These are phyloP conservation scores for Tricholoma flavovirens DNA, from an alignment of 768 basidiomycete species.

Conservation along the genomic window DNA sequence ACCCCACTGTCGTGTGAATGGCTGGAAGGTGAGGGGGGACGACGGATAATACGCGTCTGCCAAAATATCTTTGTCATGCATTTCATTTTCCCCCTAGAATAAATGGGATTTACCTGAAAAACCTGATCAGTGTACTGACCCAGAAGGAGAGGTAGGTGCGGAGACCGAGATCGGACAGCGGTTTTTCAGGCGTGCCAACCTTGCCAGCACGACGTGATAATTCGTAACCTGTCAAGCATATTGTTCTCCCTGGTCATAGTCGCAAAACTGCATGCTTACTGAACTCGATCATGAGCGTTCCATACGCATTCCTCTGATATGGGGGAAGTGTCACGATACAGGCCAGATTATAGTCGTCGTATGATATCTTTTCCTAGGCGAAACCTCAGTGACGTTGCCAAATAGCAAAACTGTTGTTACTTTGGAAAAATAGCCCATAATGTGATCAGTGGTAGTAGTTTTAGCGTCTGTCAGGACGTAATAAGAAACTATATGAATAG, in stretches of 20 bases:
- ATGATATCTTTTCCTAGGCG: slow-evolving; percentile 84
- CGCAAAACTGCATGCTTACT: slow-evolving; percentile 50
- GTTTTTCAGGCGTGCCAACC: slow-evolving; percentile 90
- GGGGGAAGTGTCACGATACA: slow-evolving; percentile 96
- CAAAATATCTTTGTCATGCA: background rate
- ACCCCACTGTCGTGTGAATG: slow-evolving; percentile 16
- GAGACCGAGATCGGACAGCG: slow-evolving; percentile 88
- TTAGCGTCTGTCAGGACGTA: slow-evolving; percentile 88
- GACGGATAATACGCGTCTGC: slow-evolving; percentile 52
- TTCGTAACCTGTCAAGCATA: slow-evolving; percentile 69
- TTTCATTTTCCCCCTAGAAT: background rate
- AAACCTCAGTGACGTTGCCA: background rate
- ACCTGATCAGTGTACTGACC: slow-evolving; percentile 79
- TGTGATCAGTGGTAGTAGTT: slow-evolving; percentile 70
- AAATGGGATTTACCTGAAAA: slow-evolving; percentile 55
- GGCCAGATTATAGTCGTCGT: slow-evolving; percentile 95
- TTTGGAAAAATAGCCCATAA: slow-evolving; percentile 70
- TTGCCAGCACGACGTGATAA: slow-evolving; percentile 75
- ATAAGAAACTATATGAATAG: slow-evolving; percentile 64
- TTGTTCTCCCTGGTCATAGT: background rate
- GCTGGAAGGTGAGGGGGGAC: slow-evolving; percentile 46
- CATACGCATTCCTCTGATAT: slow-evolving; percentile 84
- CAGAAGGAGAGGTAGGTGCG: slow-evolving; percentile 88
- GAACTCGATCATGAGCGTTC: slow-evolving; percentile 96
- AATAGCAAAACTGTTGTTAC: slow-evolving; percentile 20